These are phyloP conservation scores for Urochloa ruziziensis DNA, from an alignment of 176 grass and related monocot species.

Conservation along the genomic window DNA sequence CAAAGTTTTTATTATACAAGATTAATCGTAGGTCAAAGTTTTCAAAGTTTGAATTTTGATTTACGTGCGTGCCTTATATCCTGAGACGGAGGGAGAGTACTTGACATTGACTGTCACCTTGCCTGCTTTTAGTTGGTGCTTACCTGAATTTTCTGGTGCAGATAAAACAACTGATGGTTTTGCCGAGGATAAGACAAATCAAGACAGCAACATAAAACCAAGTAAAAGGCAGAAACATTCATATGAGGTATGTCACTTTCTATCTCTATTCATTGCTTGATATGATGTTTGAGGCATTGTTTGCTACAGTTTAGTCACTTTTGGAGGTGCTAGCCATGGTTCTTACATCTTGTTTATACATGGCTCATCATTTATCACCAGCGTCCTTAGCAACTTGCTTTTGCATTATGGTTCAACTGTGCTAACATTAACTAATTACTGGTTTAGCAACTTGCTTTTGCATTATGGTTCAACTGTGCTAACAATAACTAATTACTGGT, in stretches of 20 bases:
- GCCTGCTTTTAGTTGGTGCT: background rate
- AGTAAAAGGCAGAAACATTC: conserved; percentile 67
- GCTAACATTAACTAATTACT: background rate
- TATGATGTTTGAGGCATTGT: background rate
- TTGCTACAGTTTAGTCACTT: background rate
- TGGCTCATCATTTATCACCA: background rate
- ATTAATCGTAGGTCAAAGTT: too few relatives aligned
- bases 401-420: background rate
- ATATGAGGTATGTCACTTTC: conserved; percentile 51
- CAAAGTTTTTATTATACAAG: too few relatives aligned
- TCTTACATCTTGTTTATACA: background rate
- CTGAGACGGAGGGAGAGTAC: too few relatives aligned
- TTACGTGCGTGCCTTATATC: too few relatives aligned
- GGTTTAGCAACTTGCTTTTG: too few relatives aligned
- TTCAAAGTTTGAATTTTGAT: too few relatives aligned
- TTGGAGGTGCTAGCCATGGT: background rate
- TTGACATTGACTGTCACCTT: background rate
- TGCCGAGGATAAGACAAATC: conserved; percentile 33
- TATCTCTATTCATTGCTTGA: background rate
- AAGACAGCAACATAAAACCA: conserved; percentile 32
- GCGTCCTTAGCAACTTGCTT: too few relatives aligned
- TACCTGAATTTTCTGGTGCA: background rate
- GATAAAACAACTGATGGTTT: conserved; percentile 18
- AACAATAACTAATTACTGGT: background rate
- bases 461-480: too few relatives aligned